phyloP scores from a whole-genome alignment of 192 early-diverging fungal genomes.

The Pilaira anomala region DNA sequence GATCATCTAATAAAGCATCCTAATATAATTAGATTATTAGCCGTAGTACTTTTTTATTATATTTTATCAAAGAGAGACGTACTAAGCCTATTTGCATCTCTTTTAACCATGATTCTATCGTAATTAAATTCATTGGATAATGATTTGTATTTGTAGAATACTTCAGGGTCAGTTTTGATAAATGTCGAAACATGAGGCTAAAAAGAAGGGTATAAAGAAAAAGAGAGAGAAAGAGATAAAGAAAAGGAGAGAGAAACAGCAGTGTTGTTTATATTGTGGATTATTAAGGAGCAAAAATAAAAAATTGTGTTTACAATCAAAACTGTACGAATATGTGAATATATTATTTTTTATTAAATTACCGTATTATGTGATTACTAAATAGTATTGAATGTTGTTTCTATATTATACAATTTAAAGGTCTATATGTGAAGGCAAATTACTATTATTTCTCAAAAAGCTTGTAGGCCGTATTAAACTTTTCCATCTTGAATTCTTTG shows the following conservation, averaged over 20 bases:
- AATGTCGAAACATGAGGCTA: background rate
- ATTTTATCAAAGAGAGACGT: too few relatives aligned
- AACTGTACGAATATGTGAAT: background rate
- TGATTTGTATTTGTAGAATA: constrained; percentile 1
- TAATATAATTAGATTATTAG: constrained; percentile 13
- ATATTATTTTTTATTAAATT: background rate
- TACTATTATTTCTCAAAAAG: constrained; percentile 9
- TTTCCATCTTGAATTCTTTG: constrained; percentile 4
- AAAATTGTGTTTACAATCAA: too few relatives aligned
- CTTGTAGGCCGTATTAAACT: constrained; percentile 5
- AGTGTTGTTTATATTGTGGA: background rate
- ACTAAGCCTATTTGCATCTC: constrained; percentile 10
- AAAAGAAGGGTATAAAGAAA: too few relatives aligned
- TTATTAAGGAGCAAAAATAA: too few relatives aligned
- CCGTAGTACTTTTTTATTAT: too few relatives aligned
- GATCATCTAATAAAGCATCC: constrained; percentile 38
- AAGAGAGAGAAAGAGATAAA: background rate
- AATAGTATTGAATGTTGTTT: background rate
- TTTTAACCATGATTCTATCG: constrained; percentile 1
- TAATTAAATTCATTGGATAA: background rate
- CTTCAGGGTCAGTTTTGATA: constrained; percentile 4
- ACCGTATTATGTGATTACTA: background rate
- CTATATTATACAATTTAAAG: too few relatives aligned
- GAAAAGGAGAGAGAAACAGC: background rate
- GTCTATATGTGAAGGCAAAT: too few relatives aligned